These are phyloP conservation scores for Mycena sp. DNA, from an alignment of 1,284 basidiomycete genomes.

Conservation along the genomic window DNA sequence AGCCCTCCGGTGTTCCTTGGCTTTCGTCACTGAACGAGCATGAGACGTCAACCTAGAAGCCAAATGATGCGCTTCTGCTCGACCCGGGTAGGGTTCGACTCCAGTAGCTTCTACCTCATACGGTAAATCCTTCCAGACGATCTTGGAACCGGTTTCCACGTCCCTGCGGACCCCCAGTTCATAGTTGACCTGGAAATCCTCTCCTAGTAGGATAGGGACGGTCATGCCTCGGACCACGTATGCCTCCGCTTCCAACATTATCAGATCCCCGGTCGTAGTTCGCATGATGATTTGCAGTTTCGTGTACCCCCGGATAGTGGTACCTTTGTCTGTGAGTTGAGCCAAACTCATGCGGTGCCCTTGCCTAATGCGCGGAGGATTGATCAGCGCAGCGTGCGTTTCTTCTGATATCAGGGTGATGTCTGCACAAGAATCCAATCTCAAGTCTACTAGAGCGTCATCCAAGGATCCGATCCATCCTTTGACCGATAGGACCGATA, in stretches of 20 bases:
- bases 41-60: not conserved
- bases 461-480: not conserved
- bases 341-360: conserved; percentile 3
- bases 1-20: not conserved
- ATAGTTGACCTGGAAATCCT: conserved; percentile 42
- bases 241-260: conserved; percentile 19
- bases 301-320: not conserved
- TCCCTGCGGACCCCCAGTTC: conserved; percentile 27
- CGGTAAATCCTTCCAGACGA: not conserved
- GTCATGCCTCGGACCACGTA: conserved; percentile 38
- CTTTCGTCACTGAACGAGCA: not conserved
- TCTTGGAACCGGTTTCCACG: not conserved
- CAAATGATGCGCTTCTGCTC: not conserved
- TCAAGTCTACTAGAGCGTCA: not conserved
- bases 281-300: not conserved
- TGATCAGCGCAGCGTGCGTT: not conserved
- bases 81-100: not conserved
- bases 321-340: conserved; percentile 5
- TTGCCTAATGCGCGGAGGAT: not conserved
- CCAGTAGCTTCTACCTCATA: not conserved
- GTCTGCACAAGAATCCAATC: not conserved
- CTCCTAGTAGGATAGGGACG: conserved; percentile 40
- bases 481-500: conserved; percentile 20
- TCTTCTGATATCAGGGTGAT: not conserved
- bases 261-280: too few relatives aligned